These are phyloP conservation scores for Primulina tabacum DNA, from an alignment of 257 asterid genomes.

Conservation along the genomic window DNA sequence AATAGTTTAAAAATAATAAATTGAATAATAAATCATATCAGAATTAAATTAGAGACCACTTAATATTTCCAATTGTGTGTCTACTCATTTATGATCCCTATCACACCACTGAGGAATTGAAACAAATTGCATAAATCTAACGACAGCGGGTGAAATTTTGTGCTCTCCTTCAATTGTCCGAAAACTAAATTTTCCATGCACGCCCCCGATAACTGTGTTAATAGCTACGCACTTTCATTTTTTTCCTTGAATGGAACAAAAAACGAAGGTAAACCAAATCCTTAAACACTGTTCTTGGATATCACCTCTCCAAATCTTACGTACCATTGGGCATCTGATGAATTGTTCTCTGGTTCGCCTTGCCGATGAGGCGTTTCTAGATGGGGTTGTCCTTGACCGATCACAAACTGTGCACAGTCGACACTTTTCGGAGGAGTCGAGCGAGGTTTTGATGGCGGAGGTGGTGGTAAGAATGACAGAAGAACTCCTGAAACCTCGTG, in stretches of 20 bases:
- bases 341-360: conserved; percentile 38
- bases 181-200: neutral
- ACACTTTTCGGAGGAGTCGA: conserved; percentile 33
- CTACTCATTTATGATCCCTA: neutral
- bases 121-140: no score
- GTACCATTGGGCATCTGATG: conserved; percentile 83
- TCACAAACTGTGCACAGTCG: conserved; percentile 54
- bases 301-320: conserved; percentile 80
- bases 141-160: neutral
- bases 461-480: conserved; percentile 59
- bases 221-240: neutral
- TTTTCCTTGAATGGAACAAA: neutral
- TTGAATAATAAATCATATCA: neutral
- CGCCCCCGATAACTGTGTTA: neutral
- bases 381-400: conserved; percentile 44
- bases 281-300: conserved; percentile 65
- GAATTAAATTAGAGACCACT: neutral
- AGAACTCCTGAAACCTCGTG: conserved; percentile 80
- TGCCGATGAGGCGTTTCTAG: conserved; percentile 28
- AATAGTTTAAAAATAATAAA: no score
- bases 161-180: neutral
- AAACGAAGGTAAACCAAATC: conserved; percentile 5
- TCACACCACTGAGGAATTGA: neutral
- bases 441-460: conserved; percentile 43
- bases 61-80: neutral